Base-by-base conservation (phyloP, 345 rosid species). In the Brassica rapa region DNA sequence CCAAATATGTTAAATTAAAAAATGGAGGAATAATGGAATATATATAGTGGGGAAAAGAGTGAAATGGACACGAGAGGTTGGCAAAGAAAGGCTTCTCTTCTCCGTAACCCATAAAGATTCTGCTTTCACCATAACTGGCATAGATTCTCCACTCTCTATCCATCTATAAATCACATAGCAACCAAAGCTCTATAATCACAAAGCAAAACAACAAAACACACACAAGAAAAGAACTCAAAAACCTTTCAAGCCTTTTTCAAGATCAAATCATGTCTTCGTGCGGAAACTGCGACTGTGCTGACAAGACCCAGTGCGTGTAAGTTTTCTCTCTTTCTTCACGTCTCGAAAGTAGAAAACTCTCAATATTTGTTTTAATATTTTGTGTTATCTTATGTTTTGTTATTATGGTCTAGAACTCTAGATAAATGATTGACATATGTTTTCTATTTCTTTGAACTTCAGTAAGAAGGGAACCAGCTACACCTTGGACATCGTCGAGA, bases 391-490 rank as follows among this genome's bases (percentile, higher is more conserved):
- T 51, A 14, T 51, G 69, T 10, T 21, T 51, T 15, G 9, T 29
- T 76, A 67, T 30, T 19, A 6, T 68, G 23, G 4, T 66, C 46
- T 25, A 37, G 15, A 35, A 1, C 7, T 4, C 21, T 27, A 27
- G 3, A 27, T 27, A 27, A 27, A 4, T 2, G 66, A 59, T 35
- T 67, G 0, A 73, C 33, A 1, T 73, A 33, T 73, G 49, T 24
- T 53, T 57, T 69, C 29, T 66, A 39, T 62, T 60, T 25, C 19
- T 37, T 29, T 62, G 35, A 10, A 16, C 24, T 84, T 68, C 88
- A 93, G 97, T 80, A 91, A 91, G 89, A 89, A 89, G 82, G 87
- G 89, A 71, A 87, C 81, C 88, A 85, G 89, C 90, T 85, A 84
- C 80, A 68, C 80, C 37, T 75, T 79, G 43, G 89, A 81, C 83